Base-by-base conservation (phyloP, 2,329 filamentous ascomycete genomes). In the Penicillium psychrosexuale region DNA sequence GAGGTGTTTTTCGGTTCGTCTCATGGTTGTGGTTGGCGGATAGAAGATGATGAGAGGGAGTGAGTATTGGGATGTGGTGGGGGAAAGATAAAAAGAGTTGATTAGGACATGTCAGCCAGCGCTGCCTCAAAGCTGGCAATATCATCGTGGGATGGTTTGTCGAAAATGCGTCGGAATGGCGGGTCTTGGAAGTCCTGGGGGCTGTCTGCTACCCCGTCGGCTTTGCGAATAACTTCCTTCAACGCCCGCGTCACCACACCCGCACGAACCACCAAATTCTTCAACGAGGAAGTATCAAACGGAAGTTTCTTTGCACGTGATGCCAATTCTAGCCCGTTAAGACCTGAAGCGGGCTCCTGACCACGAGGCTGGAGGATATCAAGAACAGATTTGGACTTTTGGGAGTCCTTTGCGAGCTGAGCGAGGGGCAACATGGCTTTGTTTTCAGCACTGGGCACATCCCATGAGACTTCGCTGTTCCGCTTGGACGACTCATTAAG, bases 221-320 rank as follows among this genome's bases (percentile, higher is more conserved):
- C 78, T 65, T 75, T 77, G 55, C 78, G 76, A 42, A 80, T 72
- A 45, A 78, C 74, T 55, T 80, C 78, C 59, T 80, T 80, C 50
- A 80, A 61, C 12, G 77, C 75, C 44, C 78, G 71, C 17, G 77
- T 80, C 40, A 80, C 75, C 30, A 77, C 76, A 17, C 77, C 77
- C 15, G 78, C 77, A 39, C 78, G 75, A 28, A 75, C 66, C 27
- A 87, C 84, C 53, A 87, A 82, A 64, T 85, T 82, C 60, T 80
- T 78, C 13, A 87, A 76, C 40, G 84, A 86, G 27, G 82, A 82
- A 2, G 84, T 87, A 64, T 87, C 84, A 65, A 87, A 87, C 0
- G 83, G 82, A n/a, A 87, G 79, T 62, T 86, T 87, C 49, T 72
- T 71, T 17, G 71, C 63, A 36, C 69, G 63, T n/a, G 68, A 59